phyloP scores from a whole-genome alignment of 1,284 basidiomycete species.

The Cryptococcus sp. region DNA sequence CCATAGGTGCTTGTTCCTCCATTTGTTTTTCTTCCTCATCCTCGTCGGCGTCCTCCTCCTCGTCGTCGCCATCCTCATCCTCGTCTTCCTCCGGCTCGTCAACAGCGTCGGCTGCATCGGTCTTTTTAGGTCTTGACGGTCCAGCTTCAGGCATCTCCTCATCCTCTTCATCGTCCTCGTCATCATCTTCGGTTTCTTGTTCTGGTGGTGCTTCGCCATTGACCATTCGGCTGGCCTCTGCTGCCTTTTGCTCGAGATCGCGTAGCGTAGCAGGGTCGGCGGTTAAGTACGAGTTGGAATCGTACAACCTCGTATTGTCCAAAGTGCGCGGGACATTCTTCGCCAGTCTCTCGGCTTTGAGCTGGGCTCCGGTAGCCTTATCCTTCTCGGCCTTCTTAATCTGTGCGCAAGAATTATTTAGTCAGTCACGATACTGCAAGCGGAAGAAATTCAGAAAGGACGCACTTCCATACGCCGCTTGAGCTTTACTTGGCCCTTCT shows the following conservation, averaged over 20 bases:
- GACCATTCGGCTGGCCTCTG: slow-evolving; percentile 36
- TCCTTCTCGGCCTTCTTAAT: slow-evolving; percentile 46
- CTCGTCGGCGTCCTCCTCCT: slow-evolving; percentile 54
- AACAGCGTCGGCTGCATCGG: slow-evolving; percentile 35
- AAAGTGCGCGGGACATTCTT: slow-evolving; percentile 88
- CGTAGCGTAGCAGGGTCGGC: slow-evolving; percentile 61
- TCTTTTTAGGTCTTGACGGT: slow-evolving; percentile 14
- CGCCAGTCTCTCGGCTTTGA: slow-evolving; percentile 69
- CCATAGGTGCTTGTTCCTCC: slow-evolving; percentile 3
- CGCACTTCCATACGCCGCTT: slow-evolving; percentile 74
- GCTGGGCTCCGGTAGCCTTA: slow-evolving; percentile 38
- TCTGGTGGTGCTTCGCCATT: slow-evolving; percentile 31
- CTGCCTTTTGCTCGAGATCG: slow-evolving; percentile 41
- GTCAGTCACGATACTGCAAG: neutral
- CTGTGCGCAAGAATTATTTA: slow-evolving; percentile 13
- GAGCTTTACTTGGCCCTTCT: slow-evolving; percentile 78
- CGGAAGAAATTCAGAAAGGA: neutral
- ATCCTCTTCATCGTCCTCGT: slow-evolving; percentile 55
- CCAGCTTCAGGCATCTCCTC: slow-evolving; percentile 30
- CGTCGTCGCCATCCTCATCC: slow-evolving; percentile 17
- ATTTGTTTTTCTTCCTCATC: slow-evolving; percentile 59
- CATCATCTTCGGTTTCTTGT: slow-evolving; percentile 41
- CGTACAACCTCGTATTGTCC: slow-evolving; percentile 89
- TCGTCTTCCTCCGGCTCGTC: slow-evolving; percentile 51
- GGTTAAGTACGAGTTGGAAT: slow-evolving; percentile 73